phyloP scores from a whole-genome alignment of 2,329 filamentous ascomycete species.

The Diaporthe ilicicola region DNA sequence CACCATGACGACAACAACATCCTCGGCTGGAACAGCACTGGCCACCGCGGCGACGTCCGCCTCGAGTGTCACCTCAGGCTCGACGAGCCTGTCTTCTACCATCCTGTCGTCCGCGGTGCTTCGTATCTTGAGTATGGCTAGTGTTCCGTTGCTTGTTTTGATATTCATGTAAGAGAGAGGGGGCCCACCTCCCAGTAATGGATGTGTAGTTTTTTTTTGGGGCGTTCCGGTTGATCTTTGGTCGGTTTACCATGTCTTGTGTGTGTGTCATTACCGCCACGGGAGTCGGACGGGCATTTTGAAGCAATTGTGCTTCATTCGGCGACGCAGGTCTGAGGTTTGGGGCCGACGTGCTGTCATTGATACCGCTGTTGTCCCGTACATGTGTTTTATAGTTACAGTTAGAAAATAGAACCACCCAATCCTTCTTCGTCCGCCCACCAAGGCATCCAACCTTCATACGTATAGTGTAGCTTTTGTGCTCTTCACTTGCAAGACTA shows the following conservation, averaged over 20 bases:
- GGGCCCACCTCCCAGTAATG: not conserved
- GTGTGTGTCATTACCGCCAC: no score
- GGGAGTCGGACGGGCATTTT: not conserved
- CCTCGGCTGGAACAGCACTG: not conserved
- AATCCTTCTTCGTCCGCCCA: not conserved
- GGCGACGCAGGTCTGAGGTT: not conserved
- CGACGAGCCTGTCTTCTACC: conserved; percentile 6
- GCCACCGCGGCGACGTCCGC: not conserved
- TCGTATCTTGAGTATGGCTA: conserved; percentile 5
- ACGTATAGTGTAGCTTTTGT: not conserved
- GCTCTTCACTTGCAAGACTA: not conserved
- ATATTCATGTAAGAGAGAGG: conserved; percentile 2
- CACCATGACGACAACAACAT: not conserved
- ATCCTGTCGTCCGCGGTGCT: not conserved
- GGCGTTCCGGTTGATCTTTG: not conserved
- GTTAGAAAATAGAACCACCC: conserved; percentile 3
- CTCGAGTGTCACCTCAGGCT: not conserved
- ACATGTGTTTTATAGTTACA: conserved; percentile 11
- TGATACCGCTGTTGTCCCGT: conserved; percentile 8
- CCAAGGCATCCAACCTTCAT: not conserved
- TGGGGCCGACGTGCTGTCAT: not conserved
- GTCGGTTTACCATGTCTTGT: not conserved
- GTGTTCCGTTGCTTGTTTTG: conserved; percentile 16
- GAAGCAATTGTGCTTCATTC: not conserved
- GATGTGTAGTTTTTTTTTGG: not conserved